A percentile compares a stretch with the other conserved stretches of the same genome.
Evolutionary conservation across 345 rosid genomes (phyloP).

Genomic region (Litchi chinensis): DNA sequence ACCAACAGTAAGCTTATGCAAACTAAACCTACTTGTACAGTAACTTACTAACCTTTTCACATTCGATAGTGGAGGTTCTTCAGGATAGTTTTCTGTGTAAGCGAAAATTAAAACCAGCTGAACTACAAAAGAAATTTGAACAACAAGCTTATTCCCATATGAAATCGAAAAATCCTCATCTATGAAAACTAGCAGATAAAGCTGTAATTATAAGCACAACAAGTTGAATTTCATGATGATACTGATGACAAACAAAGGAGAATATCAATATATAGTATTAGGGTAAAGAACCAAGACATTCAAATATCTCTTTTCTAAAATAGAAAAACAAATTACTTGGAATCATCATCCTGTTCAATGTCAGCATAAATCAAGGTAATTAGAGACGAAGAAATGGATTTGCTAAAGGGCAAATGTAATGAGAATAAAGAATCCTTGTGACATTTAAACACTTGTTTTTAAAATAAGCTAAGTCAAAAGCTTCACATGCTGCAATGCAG

Average conservation of each 20-base stretch:
- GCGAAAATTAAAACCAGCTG: slow-evolving; percentile 83
- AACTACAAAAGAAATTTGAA: slow-evolving; percentile 57
- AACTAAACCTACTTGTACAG: slow-evolving; percentile 9
- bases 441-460: neutral
- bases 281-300: slow-evolving; percentile 13
- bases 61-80: slow-evolving; percentile 79
- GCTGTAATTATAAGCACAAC: neutral
- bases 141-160: slow-evolving; percentile 17
- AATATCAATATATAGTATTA: neutral
- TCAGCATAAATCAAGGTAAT: slow-evolving; percentile 13
- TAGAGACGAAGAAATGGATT: slow-evolving; percentile 11
- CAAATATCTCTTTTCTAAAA: neutral
- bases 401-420: slow-evolving; percentile 1
- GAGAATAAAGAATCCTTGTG: neutral
- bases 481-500: neutral
- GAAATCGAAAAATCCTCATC: slow-evolving; percentile 11
- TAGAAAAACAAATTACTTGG: slow-evolving; percentile 59
- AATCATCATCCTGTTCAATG: slow-evolving; percentile 78
- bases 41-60: slow-evolving; percentile 62
- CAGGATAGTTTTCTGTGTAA: slow-evolving; percentile 89
- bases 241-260: neutral
- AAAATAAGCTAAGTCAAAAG: neutral
- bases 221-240: neutral
- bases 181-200: neutral
- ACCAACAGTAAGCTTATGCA: neutral